Evolutionary conservation across 805 yeast species (phyloP), one percentile per base, ranked within the genome.

Genomic region (Huiozyma naganishii): DNA sequence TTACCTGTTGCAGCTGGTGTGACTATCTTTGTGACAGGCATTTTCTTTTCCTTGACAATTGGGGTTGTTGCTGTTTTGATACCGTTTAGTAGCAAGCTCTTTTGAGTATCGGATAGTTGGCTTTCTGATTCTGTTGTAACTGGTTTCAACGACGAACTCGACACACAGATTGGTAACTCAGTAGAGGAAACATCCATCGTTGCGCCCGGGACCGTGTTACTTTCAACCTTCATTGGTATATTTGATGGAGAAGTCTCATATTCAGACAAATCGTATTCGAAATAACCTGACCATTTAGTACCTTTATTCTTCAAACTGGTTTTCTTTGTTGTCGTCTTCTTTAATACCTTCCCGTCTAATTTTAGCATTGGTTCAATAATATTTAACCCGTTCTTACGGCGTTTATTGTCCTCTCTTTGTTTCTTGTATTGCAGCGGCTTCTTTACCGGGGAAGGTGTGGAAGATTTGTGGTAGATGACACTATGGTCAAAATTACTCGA

Each of bases 261-360:
- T 41, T 47, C 49, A 30, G 60, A 46, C 5, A 54, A 40, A 43
- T 59, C 62, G 39, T 60, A 61, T 40, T 58, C 59, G 33, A 59
- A 54, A 34, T 55, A 52, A 3, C 50, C 62, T 2, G 58, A 52
- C 65, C 65, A 61, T 27, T 45, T 49, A 4, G 53, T 51, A 4
- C 58, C 57, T 32, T 34, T 45, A 6, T 43, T 36, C 7, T 33
- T 35, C 23, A 17, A 17, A 17, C 23, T 4, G 4, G 2, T 17
- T 5, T 17, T 42, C 10, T 7, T 33, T n/a, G 10, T 17, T 6
- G 10, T 13, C 7, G 27, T 35, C 12, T 9, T 11, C n/a, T n/a
- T 28, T 9, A 12, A 10, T 6, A 12, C 23, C 32, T 32, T 23
- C 11, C 32, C 36, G 13, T 27, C n/a, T 6, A 33, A 1, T 39